Base-by-base conservation (phyloP, 169 alveolate genomes). In the Plasmodium blacklocki region DNA sequence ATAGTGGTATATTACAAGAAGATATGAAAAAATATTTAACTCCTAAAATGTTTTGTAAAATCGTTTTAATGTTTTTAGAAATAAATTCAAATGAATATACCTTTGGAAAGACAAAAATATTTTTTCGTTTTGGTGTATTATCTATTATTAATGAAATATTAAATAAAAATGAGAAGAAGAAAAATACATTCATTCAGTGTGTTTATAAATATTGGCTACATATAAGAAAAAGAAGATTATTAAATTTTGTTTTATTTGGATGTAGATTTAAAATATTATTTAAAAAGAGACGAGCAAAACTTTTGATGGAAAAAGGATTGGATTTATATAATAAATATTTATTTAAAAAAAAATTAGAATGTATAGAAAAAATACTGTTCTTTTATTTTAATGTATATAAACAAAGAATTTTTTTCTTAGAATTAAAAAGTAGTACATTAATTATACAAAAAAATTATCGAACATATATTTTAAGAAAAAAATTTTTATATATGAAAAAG, bases 121-220 rank as follows among this genome's bases (percentile, higher is more conserved):
- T 92, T 80, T 92, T 92, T 68, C 93, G 93, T 54, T 92, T 78
- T 88, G 93, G 93, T 29, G 93, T 92, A 19, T 88, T 92, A 50
- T 92, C 93, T 62, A 86, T 66, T 21, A 88, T 92, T 54, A 92
- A 88, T 74, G 93, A 88, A 68, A 89, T 92, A 68, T 63, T 92
- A 73, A 89, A 58, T 72, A 88, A 63, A 80, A 76, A 71, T 78
- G 92, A 86, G 67, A 75, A 83, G 56, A 83, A 62, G 71, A 88
- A 70, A 88, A 76, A 74, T 88, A 90, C 54, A 54, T 88, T 52
- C 54, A 67, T 75, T 60, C 88, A 90, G 56, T 86, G 85, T 86
- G 91, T 78, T 67, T 89, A 45, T 88, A 92, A 68, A 64, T 92
- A 71, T 54, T 86, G 91, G 88, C 50, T 71, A 54, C 60, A 62